phyloP scores from a whole-genome alignment of 805 yeast genomes.

The Saccharomycopsis microspora region DNA sequence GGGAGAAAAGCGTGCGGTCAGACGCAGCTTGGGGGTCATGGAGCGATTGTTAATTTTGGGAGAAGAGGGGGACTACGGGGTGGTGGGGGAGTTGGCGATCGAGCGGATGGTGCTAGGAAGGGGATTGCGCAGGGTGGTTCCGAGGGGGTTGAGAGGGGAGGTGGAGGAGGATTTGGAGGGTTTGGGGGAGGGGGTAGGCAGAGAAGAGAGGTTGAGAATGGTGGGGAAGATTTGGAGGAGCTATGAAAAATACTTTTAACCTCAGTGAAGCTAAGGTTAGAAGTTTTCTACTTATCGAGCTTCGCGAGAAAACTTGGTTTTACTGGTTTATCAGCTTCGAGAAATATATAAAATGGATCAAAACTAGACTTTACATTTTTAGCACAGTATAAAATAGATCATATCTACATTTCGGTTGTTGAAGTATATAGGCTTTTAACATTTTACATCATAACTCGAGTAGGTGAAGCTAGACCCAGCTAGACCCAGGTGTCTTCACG shows the following conservation, averaged over 20 bases:
- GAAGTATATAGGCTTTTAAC: too few species aligned
- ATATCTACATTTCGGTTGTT: too few species aligned
- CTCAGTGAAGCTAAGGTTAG: too few species aligned
- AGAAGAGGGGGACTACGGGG: conserved; percentile 6
- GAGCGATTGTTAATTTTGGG: conserved; percentile 37
- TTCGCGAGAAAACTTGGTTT: too few species aligned
- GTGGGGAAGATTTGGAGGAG: conserved; percentile 51
- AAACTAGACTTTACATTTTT: too few species aligned
- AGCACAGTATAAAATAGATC: too few species aligned
- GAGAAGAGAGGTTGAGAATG: conserved; percentile 32
- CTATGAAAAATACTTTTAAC: conserved; percentile 29
- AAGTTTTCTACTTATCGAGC: too few species aligned
- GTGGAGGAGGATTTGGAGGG: conserved; percentile 59
- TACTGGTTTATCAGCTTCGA: too few species aligned
- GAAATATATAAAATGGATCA: too few species aligned
- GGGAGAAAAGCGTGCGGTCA: conserved; percentile 26
- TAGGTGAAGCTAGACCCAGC: too few species aligned
- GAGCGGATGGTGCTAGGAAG: conserved; percentile 50
- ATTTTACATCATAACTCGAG: too few species aligned
- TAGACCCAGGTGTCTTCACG: too few species aligned
- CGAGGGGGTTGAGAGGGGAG: conserved; percentile 35
- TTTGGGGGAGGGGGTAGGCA: conserved; percentile 28
- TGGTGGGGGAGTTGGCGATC: conserved; percentile 54
- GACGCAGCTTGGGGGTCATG: conserved; percentile 41
- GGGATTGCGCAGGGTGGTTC: conserved; percentile 38